Base-by-base conservation (phyloP, 2,329 filamentous ascomycete genomes). In the Meredithiella fracta region DNA sequence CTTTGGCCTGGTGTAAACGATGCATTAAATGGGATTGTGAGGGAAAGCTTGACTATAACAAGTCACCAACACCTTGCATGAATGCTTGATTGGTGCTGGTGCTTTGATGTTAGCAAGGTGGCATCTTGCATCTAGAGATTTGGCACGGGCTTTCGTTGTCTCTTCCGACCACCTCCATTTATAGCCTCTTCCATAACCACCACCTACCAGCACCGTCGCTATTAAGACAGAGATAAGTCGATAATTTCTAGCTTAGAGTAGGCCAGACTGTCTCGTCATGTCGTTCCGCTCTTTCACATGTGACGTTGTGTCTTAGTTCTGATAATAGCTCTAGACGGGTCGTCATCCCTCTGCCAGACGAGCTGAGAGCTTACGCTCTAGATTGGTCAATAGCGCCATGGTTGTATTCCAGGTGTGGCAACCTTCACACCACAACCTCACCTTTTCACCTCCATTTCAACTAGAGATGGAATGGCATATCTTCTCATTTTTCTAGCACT, bases 161-260 rank as follows among this genome's bases (percentile, higher is more conserved):
- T 9, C 22, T 49, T 11, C 44, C 44, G 44, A 49, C 44, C 44
- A 49, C 44, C 44, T 49, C 44, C 15, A 49, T 49, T 49, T 49
- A 20, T 22, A 49, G 25, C 17, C 20, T n/a, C 11, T 15, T 42
- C 38, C 5, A 37, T 15, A 7, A 7, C 29, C 29, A 34, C 11
- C 29, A 34, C 29, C 11, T 5, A 34, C 29, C 11, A 34, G 29
- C 5, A 11, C 29, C 29, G 29, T 11, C 29, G 29, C 29, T 34
- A 34, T 34, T 11, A 5, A 5, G 29, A 34, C 7, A 37, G 15
- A 37, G 34, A n/a, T n/a, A n/a, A 11, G 29, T 34, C 11, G 29
- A 34, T 34, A 11, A 34, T 34, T 34, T 5, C 11, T 5, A 34
- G 29, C 29, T 34, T 34, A 34, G 11, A 34, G 11, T 34, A 34